Base-by-base conservation (phyloP, 805 yeast species). In the Hanseniaspora clermontiae region DNA sequence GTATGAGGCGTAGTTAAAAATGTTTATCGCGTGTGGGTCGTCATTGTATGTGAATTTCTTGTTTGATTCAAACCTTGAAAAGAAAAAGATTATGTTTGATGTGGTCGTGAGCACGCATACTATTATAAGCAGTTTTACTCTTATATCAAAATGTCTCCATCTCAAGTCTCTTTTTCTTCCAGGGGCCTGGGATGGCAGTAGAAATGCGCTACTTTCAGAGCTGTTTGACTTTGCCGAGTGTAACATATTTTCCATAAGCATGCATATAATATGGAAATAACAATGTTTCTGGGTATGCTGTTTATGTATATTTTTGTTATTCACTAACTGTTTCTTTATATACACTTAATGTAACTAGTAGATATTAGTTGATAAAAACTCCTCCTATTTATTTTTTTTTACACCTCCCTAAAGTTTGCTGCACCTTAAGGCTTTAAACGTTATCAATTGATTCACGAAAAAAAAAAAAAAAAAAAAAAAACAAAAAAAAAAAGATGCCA, bases 1-100 rank as follows among this genome's bases (percentile, higher is more conserved):
- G 46, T 58, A 57, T 2, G 63, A 51, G 15, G 61, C 52, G 58
- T 60, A 72, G 51, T 66, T 70, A 10, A 14, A 14, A 3, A 49
- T 17, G 27, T n/a, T 55, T 9, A 48, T 24, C 3, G 19, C 8
- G 9, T 20, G 27, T 2, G 31, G 20, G 15, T 37, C 19, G 14
- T 49, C 43, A 15, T 38, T 36, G 34, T 12, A 19, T 29, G 7
- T 49, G 15, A 14, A 9, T 31, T 19, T 31, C 19, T 31, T 31
- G n/a, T 36, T 38, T 9, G 24, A 37, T 14, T n/a, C 15, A 24
- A 31, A 15, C 20, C 43, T 38, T 37, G 32, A 32, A 3, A 31
- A 32, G 15, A 48, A 37, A 24, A 48, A 37, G 10, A 48, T 15
- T 24, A 37, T 24, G 42, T 36, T 39, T 14, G 37, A 38, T 10